Base-by-base conservation (phyloP, 495 filamentous ascomycete species). In the Penicillium riverlandense region DNA sequence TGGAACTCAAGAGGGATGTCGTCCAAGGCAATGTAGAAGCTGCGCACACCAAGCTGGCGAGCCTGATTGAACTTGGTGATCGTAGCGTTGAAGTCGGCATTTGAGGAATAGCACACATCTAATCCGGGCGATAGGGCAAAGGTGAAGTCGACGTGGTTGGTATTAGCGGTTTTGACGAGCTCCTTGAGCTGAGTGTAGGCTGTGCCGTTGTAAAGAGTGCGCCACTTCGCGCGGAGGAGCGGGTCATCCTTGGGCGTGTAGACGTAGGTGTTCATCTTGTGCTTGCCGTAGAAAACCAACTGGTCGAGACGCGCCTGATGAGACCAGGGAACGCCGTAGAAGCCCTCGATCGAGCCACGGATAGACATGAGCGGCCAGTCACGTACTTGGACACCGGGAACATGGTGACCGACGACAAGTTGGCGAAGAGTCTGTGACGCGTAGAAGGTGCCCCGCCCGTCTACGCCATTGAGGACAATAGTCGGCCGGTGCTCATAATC, bases 321-420 rank as follows among this genome's bases (percentile, higher is more conserved):
- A 12, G 49, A 52, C 49, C 49, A 48, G 0, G 49, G 49, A 9
- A 49, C 40, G 12, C 49, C 49, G 29, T 52, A 52, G 37, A 52
- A 52, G 6, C 49, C 49, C 29, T 52, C 49, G 8, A 52, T 52
- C 10, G 49, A 52, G 14, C 49, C 49, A 29, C 49, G 49, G 11
- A 52, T 52, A 6, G 45, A 41, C 49, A 52, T 52, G 10, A 52
- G 49, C 14, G 49, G 49, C 49, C 49, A 52, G 14, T 52, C 49
- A 9, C 45, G 49, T 12, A 52, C 37, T 10, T 48, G 37, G n/a
- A 44, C n/a, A 8, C 45, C 45, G 2, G 49, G 45, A 5, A 52
- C 22, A 11, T 43, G 16, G 9, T 40, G 35, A 8, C 37, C 37
- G 10, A 15, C 36, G 11, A 38, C 31, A 15, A 52, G 31, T 37